Conservation (phyloP, 1,284 basidiomycete species). For the Bothia castanella region DNA sequence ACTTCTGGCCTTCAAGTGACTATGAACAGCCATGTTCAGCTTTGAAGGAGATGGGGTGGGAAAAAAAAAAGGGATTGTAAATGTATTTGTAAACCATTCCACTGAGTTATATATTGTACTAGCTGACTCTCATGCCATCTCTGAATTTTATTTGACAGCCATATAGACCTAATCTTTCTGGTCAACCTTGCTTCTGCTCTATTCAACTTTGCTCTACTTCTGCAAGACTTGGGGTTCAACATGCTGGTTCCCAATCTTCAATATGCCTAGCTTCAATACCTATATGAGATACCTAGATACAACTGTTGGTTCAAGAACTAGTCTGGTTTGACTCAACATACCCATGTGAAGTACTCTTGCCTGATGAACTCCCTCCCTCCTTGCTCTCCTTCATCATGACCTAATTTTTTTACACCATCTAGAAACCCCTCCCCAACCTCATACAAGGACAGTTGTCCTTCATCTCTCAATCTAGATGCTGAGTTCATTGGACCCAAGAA, state of each 20-base stretch:
- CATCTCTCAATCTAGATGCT: no score
- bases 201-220: background rate
- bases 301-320: constrained; percentile 12
- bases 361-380: no score
- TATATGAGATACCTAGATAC: constrained; percentile 1
- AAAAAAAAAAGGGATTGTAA: background rate
- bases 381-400: background rate
- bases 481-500: no score
- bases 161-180: background rate
- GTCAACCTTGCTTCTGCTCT: background rate
- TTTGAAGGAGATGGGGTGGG: background rate
- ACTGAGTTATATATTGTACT: background rate
- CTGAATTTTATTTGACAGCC: background rate
- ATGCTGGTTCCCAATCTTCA: background rate
- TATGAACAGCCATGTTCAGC: background rate
- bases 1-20: no score
- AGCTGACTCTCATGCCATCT: no score
- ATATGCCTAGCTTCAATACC: background rate
- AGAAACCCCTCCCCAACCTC: no score
- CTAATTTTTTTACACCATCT: background rate
- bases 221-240: no score
- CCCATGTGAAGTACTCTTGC: no score
- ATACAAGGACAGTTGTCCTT: no score
- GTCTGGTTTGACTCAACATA: constrained; percentile 12
- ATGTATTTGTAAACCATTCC: background rate